Conservation (phyloP, 2,329 filamentous ascomycete species). For the Arthrinium phaeospermum region DNA sequence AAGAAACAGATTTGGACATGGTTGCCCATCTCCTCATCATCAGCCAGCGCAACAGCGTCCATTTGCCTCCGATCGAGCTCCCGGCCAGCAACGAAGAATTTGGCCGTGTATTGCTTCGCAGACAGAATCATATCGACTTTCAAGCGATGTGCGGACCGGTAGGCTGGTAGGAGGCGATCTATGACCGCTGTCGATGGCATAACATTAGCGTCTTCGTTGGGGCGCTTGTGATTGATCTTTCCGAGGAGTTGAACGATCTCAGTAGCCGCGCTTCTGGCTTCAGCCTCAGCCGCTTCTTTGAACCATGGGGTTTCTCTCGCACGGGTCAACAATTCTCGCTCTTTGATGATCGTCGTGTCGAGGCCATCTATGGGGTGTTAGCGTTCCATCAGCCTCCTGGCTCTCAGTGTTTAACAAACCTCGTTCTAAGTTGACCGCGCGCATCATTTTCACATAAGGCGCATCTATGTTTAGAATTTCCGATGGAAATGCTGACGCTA, state of each 20-base stretch:
- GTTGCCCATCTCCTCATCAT: not conserved
- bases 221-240: no score
- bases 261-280: not conserved
- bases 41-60: not conserved
- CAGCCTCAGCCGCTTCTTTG: not conserved
- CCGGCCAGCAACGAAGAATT: not conserved
- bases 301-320: not conserved
- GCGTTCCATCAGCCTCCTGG: not conserved
- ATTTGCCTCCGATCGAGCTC: not conserved
- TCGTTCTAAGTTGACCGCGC: not conserved
- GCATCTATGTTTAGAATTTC: not conserved
- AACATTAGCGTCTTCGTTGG: no score
- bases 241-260: not conserved
- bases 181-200: no score
- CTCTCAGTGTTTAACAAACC: not conserved
- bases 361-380: no score
- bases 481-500: not conserved
- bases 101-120: not conserved
- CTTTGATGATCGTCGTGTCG: no score
- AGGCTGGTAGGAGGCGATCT: not conserved
- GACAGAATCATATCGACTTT: not conserved
- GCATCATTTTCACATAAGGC: not conserved
- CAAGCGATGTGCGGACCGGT: not conserved
- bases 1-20: not conserved
- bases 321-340: not conserved